A percentile compares a stretch with the other conserved stretches of the same genome.
phyloP scores from a whole-genome alignment of 2,329 filamentous ascomycete genomes.

The Escovopsis sp. region DNA sequence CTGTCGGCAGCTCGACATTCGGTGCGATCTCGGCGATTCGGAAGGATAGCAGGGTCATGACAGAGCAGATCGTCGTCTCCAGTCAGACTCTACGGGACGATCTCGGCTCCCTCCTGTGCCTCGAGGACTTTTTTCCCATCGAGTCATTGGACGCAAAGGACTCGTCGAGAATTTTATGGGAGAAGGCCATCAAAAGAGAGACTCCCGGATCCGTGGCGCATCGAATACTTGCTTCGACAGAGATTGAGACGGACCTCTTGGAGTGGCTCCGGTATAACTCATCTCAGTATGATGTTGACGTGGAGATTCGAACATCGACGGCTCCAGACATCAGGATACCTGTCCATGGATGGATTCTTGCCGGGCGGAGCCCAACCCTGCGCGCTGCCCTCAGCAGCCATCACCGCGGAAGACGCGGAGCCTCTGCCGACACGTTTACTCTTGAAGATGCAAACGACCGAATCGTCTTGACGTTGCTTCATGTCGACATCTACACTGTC shows the following conservation, averaged over 20 bases:
- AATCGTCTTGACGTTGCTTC: conserved; percentile 46
- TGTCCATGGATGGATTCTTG: conserved; percentile 66
- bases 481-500: conserved; percentile 61
- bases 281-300: conserved; percentile 27
- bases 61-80: conserved; percentile 50
- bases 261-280: conserved; percentile 29
- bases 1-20: conserved; percentile 75
- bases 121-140: conserved; percentile 41
- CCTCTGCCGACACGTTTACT: conserved; percentile 14
- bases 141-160: conserved; percentile 17
- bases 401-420: conserved; percentile 18
- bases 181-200: conserved; percentile 20
- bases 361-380: conserved; percentile 56
- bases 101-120: conserved; percentile 51
- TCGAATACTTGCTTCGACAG: conserved; percentile 43
- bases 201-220: conserved; percentile 34
- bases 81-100: conserved; percentile 61
- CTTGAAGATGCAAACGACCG: conserved; percentile 29
- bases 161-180: conserved; percentile 26
- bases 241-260: conserved; percentile 48
- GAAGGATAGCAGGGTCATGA: conserved; percentile 69
- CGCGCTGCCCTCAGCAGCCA: conserved; percentile 45
- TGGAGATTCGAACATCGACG: conserved; percentile 38
- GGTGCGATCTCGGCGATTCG: conserved; percentile 82
- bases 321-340: conserved; percentile 59